Evolutionary conservation across 495 filamentous ascomycete species (phyloP).

Genomic region (Xylaria acuta): DNA sequence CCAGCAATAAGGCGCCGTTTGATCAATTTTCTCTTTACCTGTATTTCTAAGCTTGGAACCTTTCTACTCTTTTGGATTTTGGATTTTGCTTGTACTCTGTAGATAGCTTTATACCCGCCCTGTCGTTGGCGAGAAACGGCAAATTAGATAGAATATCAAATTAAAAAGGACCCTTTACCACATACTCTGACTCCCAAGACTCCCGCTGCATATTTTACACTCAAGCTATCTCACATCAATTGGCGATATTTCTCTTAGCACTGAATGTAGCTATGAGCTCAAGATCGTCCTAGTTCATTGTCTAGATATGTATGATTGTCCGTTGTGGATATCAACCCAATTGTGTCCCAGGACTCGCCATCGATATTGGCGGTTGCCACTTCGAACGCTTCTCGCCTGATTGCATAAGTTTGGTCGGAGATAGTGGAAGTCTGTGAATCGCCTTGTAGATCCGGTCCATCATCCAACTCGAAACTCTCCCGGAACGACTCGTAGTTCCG

Average conservation of each 20-base stretch:
- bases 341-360: slow-evolving; percentile 25
- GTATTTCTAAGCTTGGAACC: background rate
- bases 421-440: slow-evolving; percentile 40
- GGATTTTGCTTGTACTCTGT: background rate
- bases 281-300: slow-evolving; percentile 34
- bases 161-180: background rate
- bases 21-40: background rate
- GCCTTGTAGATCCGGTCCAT: slow-evolving; percentile 24
- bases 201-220: background rate
- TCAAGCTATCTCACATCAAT: background rate
- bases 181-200: background rate
- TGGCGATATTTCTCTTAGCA: background rate
- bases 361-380: slow-evolving; percentile 38
- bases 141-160: background rate
- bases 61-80: background rate
- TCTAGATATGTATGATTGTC: slow-evolving; percentile 46
- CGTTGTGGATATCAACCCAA: slow-evolving; percentile 47
- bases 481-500: slow-evolving; percentile 23
- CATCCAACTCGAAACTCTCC: background rate
- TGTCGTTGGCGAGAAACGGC: background rate
- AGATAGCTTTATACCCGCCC: slow-evolving; percentile 3
- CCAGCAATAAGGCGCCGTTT: background rate
- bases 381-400: slow-evolving; percentile 40
- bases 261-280: background rate
- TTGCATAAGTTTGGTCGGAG: slow-evolving; percentile 39